A percentile compares a stretch with the other conserved stretches of the same genome.
These are phyloP conservation scores for Medakamo hakoo DNA, from an alignment of 139 green algal species.

Conservation along the genomic window DNA sequence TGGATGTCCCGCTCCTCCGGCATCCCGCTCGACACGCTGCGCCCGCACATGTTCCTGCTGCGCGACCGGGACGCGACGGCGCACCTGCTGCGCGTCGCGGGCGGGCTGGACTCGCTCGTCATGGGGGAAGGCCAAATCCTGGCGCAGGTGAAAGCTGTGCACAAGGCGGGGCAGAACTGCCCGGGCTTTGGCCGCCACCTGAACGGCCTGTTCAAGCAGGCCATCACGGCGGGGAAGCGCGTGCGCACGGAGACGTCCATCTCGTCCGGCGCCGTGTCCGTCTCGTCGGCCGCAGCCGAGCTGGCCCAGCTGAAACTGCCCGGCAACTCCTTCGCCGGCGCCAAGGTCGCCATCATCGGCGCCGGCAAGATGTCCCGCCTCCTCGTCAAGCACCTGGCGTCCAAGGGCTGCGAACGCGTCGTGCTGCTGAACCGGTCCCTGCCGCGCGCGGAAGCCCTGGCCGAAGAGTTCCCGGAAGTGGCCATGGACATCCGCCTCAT, in stretches of 20 bases:
- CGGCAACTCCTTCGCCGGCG: conserved; percentile 55
- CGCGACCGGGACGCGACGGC: conserved; percentile 85
- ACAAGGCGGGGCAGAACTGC: conserved; percentile 81
- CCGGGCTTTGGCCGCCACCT: conserved; percentile 91
- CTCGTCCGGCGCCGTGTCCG: conserved; percentile 78
- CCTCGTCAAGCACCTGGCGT: conserved; percentile 93
- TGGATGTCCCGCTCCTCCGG: conserved; percentile 87
- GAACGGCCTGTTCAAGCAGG: conserved; percentile 98
- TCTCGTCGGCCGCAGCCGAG: conserved; percentile 90
- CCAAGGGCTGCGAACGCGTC: conserved; percentile 84
- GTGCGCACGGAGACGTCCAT: conserved; percentile 92
- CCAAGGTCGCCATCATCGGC: conserved; percentile 84
- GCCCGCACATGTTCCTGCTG: conserved; percentile 90
- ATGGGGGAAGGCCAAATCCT: conserved; percentile 99
- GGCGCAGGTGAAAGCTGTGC: conserved; percentile 85
- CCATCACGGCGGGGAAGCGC: conserved; percentile 90
- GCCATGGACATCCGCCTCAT: conserved; percentile 87
- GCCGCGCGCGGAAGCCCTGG: conserved; percentile 71
- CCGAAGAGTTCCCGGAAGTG: conserved; percentile 90
- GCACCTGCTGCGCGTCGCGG: conserved; percentile 86
- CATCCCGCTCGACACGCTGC: conserved; percentile 80
- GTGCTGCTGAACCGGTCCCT: conserved; percentile 83
- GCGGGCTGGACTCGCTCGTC: conserved; percentile 91
- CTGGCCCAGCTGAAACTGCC: conserved; percentile 94
- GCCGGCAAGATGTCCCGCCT: conserved; percentile 95